Percentiles rank a stretch among this genome's conserved stretches.
These are phyloP conservation scores for Entomortierella lignicola DNA, from an alignment of 192 early-diverging fungal species.

Conservation along the genomic window DNA sequence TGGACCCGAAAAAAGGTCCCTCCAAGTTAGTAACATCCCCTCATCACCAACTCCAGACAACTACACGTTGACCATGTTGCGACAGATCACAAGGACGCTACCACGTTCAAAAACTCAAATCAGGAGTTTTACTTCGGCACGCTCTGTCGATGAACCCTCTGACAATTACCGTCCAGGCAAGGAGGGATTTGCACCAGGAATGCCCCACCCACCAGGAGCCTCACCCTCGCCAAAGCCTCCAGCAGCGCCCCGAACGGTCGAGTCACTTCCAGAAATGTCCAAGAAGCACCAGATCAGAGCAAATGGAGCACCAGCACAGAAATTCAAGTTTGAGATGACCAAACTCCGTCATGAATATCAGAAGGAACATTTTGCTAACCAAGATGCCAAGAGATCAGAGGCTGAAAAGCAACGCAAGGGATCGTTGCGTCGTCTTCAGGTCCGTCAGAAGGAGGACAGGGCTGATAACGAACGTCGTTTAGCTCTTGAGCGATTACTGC, in stretches of 20 bases:
- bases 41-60: neutral
- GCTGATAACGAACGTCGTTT: constrained; percentile 38
- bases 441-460: constrained; percentile 25
- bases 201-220: constrained; percentile 48
- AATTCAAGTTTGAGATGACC: constrained; percentile 49
- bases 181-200: constrained; percentile 50
- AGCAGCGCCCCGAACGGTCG: constrained; percentile 41
- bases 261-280: constrained; percentile 48
- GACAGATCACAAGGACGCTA: constrained; percentile 38
- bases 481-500: constrained; percentile 37
- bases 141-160: constrained; percentile 45
- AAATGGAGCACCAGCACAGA: constrained; percentile 33
- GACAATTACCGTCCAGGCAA: constrained; percentile 46
- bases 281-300: constrained; percentile 40
- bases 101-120: constrained; percentile 19
- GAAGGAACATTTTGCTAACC: constrained; percentile 23
- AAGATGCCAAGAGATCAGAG: constrained; percentile 22
- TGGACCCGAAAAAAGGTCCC: neutral
- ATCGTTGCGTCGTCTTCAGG: constrained; percentile 35
- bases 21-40: neutral
- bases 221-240: constrained; percentile 33
- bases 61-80: constrained; percentile 30
- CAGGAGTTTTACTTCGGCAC: constrained; percentile 37
- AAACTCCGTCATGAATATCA: constrained; percentile 50
- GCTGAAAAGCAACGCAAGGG: constrained; percentile 31